Evolutionary conservation across 2,329 filamentous ascomycete genomes (phyloP).

Genomic region (Venturia asperata): DNA sequence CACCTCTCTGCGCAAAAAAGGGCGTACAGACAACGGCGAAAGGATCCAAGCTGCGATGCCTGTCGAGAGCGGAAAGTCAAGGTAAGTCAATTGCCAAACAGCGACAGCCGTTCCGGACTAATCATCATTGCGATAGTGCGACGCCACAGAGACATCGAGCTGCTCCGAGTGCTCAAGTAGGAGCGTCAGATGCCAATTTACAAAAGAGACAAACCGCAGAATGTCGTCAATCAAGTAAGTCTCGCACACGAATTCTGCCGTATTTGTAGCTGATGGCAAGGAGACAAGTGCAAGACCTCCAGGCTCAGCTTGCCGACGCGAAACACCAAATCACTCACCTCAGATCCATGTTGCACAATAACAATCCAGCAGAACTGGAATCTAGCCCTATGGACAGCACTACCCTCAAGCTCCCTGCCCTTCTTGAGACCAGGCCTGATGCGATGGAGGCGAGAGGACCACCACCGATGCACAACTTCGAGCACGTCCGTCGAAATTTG

Average conservation of each 20-base stretch:
- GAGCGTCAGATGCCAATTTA: slow-evolving; percentile 97
- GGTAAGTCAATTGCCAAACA: slow-evolving; percentile 30
- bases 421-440: slow-evolving; percentile 22
- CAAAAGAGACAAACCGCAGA: slow-evolving; percentile 93
- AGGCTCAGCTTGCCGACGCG: slow-evolving; percentile 77
- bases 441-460: slow-evolving; percentile 53
- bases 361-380: slow-evolving; percentile 41
- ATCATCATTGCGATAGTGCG: slow-evolving; percentile 52
- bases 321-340: slow-evolving; percentile 73
- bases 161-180: slow-evolving; percentile 96
- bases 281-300: slow-evolving; percentile 87
- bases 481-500: slow-evolving; percentile 64
- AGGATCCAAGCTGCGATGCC: slow-evolving; percentile 95
- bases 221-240: slow-evolving; percentile 95
- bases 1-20: slow-evolving; percentile 72
- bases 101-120: background rate
- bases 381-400: slow-evolving; percentile 34
- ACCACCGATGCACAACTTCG: slow-evolving; percentile 59
- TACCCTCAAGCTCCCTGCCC: slow-evolving; percentile 23
- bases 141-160: slow-evolving; percentile 91
- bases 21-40: slow-evolving; percentile 88
- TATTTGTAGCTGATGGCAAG: slow-evolving; percentile 20
- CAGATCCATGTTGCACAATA: slow-evolving; percentile 54
- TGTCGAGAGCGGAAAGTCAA: slow-evolving; percentile 77
- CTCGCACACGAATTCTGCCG: slow-evolving; percentile 4